Percentiles rank a stretch among this genome's conserved stretches.
These are phyloP conservation scores for Arachnopeziza araneosa DNA, from an alignment of 2,329 filamentous ascomycete species.

Conservation along the genomic window DNA sequence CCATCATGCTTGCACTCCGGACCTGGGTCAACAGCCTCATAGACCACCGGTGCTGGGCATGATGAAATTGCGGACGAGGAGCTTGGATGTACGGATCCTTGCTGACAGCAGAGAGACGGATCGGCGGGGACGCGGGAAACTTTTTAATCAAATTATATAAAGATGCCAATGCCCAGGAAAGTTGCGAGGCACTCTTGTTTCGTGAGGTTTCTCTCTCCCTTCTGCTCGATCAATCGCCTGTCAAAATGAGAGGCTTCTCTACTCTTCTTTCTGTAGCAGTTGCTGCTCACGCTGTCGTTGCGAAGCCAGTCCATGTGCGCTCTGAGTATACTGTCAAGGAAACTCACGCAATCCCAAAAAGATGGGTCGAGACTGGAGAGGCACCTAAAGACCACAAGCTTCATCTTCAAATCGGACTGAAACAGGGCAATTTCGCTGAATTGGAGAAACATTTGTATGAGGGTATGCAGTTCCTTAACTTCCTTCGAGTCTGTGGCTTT, in stretches of 20 bases:
- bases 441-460: conserved; percentile 50
- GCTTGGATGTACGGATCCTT: background rate
- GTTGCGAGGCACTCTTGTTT: background rate
- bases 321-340: conserved; percentile 50
- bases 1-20: background rate
- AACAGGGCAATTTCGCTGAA: conserved; percentile 49
- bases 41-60: background rate
- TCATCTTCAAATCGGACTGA: conserved; percentile 51
- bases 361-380: conserved; percentile 42
- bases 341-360: conserved; percentile 43
- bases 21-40: background rate
- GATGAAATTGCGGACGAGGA: background rate
- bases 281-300: conserved; percentile 9
- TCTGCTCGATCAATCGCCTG: background rate
- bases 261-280: conserved; percentile 5
- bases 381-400: conserved; percentile 44
- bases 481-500: background rate
- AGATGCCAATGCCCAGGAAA: background rate
- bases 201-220: background rate
- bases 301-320: conserved; percentile 32
- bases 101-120: background rate
- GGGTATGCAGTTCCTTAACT: conserved; percentile 31
- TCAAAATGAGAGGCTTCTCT: conserved; percentile 5
- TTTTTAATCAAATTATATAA: background rate
- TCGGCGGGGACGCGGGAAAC: too few relatives aligned